Evolutionary conservation across 2,329 filamentous ascomycete genomes (phyloP).

Genomic region (Laburnicola sp.): DNA sequence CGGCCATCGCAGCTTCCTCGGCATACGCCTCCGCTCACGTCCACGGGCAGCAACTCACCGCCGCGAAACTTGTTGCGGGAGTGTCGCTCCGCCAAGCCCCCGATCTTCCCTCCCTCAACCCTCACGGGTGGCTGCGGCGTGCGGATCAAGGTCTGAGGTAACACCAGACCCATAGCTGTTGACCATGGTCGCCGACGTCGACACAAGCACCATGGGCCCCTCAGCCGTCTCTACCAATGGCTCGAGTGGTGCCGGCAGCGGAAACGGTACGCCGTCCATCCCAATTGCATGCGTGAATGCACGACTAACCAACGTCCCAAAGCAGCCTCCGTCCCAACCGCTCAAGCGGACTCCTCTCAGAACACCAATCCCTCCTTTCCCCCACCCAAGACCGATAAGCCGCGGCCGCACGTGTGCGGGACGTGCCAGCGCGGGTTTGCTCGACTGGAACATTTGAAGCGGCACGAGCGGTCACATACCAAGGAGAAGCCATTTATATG

Average conservation of each 20-base stretch:
- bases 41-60: slow-evolving; percentile 6
- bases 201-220: slow-evolving; percentile 32
- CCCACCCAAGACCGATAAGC: slow-evolving; percentile 95
- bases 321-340: slow-evolving; percentile 38
- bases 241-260: slow-evolving; percentile 34
- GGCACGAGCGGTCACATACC: slow-evolving; percentile 95
- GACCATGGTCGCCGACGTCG: slow-evolving; percentile 32
- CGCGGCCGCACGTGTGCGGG: slow-evolving; percentile 87
- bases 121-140: slow-evolving; percentile 16
- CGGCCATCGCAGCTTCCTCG: slow-evolving; percentile 10
- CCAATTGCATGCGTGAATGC: background rate
- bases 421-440: slow-evolving; percentile 94
- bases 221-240: slow-evolving; percentile 34
- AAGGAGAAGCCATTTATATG: slow-evolving; percentile 99
- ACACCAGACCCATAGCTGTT: slow-evolving; percentile 16
- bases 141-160: slow-evolving; percentile 15
- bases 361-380: slow-evolving; percentile 58
- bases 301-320: slow-evolving; percentile 24
- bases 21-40: slow-evolving; percentile 3
- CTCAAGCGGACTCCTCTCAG: slow-evolving; percentile 36
- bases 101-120: slow-evolving; percentile 3
- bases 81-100: slow-evolving; percentile 7
- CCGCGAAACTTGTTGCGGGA: slow-evolving; percentile 6
- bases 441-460: slow-evolving; percentile 91
- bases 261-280: slow-evolving; percentile 33